A percentile compares a stretch with the other conserved stretches of the same genome.
These are phyloP conservation scores for Peniophora sp. DNA, from an alignment of 1,284 basidiomycete species.

Conservation along the genomic window DNA sequence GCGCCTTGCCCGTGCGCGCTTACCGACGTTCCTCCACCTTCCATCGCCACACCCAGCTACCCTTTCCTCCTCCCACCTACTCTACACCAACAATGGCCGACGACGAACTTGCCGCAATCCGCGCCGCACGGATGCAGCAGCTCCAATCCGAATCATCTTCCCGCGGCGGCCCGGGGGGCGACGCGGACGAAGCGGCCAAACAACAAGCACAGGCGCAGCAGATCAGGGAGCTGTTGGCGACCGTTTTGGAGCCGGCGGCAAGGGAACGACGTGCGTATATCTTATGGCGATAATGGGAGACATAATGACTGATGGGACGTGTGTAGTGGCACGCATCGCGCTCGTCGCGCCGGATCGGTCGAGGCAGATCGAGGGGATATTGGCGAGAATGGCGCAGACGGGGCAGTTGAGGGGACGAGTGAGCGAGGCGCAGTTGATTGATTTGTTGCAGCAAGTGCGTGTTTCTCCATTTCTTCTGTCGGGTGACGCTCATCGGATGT, in stretches of 20 bases:
- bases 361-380: conserved; percentile 77
- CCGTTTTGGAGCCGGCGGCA: conserved; percentile 81
- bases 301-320: neutral
- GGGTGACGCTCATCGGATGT: conserved; percentile 1
- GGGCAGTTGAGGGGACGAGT: conserved; percentile 88
- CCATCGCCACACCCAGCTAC: too few relatives aligned
- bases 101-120: conserved; percentile 34
- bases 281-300: neutral
- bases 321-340: conserved; percentile 79
- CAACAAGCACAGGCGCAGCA: conserved; percentile 65
- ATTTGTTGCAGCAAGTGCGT: conserved; percentile 84
- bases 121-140: conserved; percentile 33
- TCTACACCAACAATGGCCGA: conserved; percentile 21
- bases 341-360: conserved; percentile 89
- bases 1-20: too few relatives aligned
- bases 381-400: conserved; percentile 86
- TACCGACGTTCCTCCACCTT: too few relatives aligned
- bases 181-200: conserved; percentile 38
- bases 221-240: conserved; percentile 77
- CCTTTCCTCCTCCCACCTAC: neutral
- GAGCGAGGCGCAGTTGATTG: conserved; percentile 85
- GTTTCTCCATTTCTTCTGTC: neutral
- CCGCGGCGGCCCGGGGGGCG: conserved; percentile 3
- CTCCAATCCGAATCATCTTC: conserved; percentile 20
- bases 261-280: conserved; percentile 78